Base-by-base conservation (phyloP, 208 protist species). In the Acanthamoeba sp. region DNA sequence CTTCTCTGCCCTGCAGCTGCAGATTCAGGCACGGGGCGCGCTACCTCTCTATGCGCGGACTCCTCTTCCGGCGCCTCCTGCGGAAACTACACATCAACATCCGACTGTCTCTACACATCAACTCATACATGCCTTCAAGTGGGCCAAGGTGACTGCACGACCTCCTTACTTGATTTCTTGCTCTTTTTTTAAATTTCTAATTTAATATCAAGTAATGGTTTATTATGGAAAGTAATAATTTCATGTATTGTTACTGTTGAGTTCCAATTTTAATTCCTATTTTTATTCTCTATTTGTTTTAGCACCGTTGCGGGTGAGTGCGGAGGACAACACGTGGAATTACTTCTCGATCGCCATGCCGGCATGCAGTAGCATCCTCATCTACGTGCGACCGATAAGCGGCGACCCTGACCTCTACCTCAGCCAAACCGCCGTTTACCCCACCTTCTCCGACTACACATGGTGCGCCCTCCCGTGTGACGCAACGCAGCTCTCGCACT, bases 351-450 rank as follows among this genome's bases (percentile, higher is more conserved):
- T 84, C 40, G 22, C 24, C 14, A 29, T 84, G 22, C 73, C 73
- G 20, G 34, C 73, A 2, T 84, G 73, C 40, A 52, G 73, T 38
- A 84, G 73, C 38, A 22, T 84, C 7, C 73, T 84, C 40, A 24
- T 84, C 34, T 84, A 55, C 73, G 73, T 84, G 34, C 73, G 73
- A n/a, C 38, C 73, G 10, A 84, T 84, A 18, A 45, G 40, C 40
- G 73, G 73, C 38, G 73, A 84, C 52, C 73, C 73, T 7, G 34
- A 45, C 42, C 40, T 84, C 40, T 84, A 84, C n/a, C 40, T 84
- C 6, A 84, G 73, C 73, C 73, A 84, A 22, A 84, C 73, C 9
- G n/a, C 73, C 10, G n/a, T 9, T 1, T 84, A 84, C 38, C 73
- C 73, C 73, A 84, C 12, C 10, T 32, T 29, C 2, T 18, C 38